Evolutionary conservation across 768 basidiomycete species (phyloP).

Genomic region (Leccinum longicurvipes): DNA sequence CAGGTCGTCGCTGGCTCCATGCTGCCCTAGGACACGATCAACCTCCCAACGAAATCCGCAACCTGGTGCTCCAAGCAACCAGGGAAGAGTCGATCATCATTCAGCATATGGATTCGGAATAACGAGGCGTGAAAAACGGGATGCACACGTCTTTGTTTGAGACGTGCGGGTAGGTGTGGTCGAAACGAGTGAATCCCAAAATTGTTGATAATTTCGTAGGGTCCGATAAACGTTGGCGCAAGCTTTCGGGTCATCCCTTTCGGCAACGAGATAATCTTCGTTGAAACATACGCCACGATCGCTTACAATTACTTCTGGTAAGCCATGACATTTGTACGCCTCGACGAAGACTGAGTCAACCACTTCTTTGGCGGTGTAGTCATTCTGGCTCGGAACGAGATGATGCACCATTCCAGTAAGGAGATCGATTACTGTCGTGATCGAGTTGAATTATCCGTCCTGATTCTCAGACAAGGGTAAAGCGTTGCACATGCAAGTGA

Average conservation of each 20-base stretch:
- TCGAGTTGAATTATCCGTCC: conserved; percentile 21
- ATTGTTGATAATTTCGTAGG: conserved; percentile 7
- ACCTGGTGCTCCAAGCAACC: conserved; percentile 18
- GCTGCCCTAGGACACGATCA: too few relatives aligned
- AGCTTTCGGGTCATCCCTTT: background rate
- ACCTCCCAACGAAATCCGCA: conserved; percentile 3
- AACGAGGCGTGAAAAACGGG: conserved; percentile 33
- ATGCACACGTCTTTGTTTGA: conserved; percentile 28
- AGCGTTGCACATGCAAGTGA: too few relatives aligned
- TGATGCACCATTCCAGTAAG: conserved; percentile 25
- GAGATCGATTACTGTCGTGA: conserved; percentile 23
- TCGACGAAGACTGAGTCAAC: conserved; percentile 35
- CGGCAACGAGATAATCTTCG: background rate
- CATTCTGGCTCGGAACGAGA: conserved; percentile 13
- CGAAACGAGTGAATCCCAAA: conserved; percentile 9
- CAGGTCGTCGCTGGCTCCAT: background rate
- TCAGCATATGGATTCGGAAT: conserved; percentile 23
- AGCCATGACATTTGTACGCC: conserved; percentile 32
- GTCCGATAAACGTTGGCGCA: background rate
- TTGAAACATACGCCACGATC: conserved; percentile 11
- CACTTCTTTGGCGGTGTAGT: conserved; percentile 33
- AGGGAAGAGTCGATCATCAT: conserved; percentile 28
- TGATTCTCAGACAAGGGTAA: conserved; percentile 25
- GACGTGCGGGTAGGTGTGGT: conserved; percentile 25
- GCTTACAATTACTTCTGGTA: conserved; percentile 15